These are phyloP conservation scores for Digitaria exilis DNA, from an alignment of 202 grass and related monocot genomes.

Conservation along the genomic window DNA sequence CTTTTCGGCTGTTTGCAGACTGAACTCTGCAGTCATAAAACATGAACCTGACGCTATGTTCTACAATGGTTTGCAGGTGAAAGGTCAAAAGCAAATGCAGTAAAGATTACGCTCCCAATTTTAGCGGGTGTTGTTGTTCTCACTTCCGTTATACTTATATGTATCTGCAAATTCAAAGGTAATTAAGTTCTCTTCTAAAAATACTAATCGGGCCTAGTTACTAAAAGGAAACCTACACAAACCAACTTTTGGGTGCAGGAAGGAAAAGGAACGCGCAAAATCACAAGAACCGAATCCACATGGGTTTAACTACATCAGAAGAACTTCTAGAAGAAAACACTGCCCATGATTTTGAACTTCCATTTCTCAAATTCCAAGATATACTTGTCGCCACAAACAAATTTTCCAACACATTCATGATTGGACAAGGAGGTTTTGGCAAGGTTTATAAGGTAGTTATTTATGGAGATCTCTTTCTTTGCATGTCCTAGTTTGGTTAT, in stretches of 20 bases:
- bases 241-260: background rate
- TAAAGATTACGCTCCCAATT: background rate
- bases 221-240: background rate
- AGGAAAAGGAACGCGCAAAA: background rate
- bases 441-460: conserved; percentile 56
- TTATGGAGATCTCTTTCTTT: background rate
- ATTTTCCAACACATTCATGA: background rate
- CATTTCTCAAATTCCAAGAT: background rate
- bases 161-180: background rate
- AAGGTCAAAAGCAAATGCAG: background rate
- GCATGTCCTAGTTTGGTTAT: background rate
- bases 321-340: background rate
- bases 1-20: background rate
- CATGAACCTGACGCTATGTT: background rate
- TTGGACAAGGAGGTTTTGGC: conserved; percentile 48
- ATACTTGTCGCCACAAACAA: conserved; percentile 24
- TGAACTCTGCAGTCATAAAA: background rate
- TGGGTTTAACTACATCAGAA: background rate
- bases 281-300: background rate
- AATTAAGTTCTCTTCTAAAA: background rate
- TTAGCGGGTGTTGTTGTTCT: background rate
- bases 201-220: background rate
- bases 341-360: background rate
- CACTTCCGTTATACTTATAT: background rate
- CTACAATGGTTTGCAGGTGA: background rate